Percentiles rank a stretch among this genome's conserved stretches.
phyloP scores from a whole-genome alignment of 345 rosid species.

The Arabidopsis arenosa region DNA sequence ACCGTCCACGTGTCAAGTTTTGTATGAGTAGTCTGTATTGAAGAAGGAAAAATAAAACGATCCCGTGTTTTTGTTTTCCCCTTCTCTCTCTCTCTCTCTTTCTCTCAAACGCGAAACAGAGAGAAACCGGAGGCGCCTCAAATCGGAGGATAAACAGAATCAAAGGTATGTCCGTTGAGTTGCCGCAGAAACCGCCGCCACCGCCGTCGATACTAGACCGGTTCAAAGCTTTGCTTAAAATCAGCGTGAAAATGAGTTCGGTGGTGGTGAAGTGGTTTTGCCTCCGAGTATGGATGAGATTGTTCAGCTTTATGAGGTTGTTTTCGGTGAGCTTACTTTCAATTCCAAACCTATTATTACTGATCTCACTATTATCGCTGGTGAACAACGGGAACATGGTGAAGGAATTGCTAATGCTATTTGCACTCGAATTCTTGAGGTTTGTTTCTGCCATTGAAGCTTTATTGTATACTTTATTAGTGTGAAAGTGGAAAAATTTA shows the following conservation, averaged over 20 bases:
- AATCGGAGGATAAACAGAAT: too few species aligned
- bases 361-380: slow-evolving; percentile 96
- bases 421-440: slow-evolving; percentile 91
- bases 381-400: slow-evolving; percentile 77
- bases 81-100: too few species aligned
- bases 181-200: slow-evolving; percentile 64
- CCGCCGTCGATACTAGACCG: slow-evolving; percentile 64
- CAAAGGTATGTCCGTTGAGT: slow-evolving; percentile 61
- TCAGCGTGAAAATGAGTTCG: slow-evolving; percentile 62
- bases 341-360: slow-evolving; percentile 98
- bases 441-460: not conserved
- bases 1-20: too few species aligned
- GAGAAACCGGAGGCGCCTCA: too few species aligned
- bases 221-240: slow-evolving; percentile 68
- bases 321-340: slow-evolving; percentile 76
- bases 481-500: not conserved
- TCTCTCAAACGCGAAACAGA: too few species aligned
- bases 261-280: slow-evolving; percentile 46
- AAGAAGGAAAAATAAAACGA: too few species aligned
- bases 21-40: too few species aligned
- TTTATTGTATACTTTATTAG: not conserved
- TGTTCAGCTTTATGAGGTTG: slow-evolving; percentile 70
- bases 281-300: slow-evolving; percentile 59
- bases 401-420: slow-evolving; percentile 89
- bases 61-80: too few species aligned